These are phyloP conservation scores for Apiotrichum porosum DNA, from an alignment of 1,284 basidiomycete genomes.

Conservation along the genomic window DNA sequence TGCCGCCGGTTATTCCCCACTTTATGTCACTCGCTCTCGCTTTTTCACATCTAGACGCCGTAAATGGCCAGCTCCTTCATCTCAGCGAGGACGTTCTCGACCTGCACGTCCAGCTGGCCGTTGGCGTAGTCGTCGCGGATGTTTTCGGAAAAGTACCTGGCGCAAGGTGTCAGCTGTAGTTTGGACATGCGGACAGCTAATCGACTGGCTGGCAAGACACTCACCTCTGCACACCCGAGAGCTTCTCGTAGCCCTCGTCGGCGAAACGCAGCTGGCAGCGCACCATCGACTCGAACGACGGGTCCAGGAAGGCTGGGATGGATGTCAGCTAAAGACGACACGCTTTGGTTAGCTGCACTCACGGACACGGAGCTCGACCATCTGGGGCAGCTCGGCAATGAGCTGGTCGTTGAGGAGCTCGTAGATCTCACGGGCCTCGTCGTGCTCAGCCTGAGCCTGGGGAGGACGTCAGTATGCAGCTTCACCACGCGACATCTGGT, in stretches of 20 bases:
- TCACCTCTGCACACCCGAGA: constrained; percentile 93
- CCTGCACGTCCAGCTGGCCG: constrained; percentile 91
- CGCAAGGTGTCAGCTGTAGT: too few relatives aligned
- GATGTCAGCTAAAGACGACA: background rate
- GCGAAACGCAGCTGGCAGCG: constrained; percentile 95
- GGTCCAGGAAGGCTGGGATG: constrained; percentile 72
- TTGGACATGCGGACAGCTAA: constrained; percentile 57
- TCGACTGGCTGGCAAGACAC: too few relatives aligned
- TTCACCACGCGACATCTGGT: too few relatives aligned
- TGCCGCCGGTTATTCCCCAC: background rate
- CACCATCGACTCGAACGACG: constrained; percentile 98
- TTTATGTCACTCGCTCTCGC: background rate
- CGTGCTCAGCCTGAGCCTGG: constrained; percentile 88
- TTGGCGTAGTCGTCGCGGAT: constrained; percentile 96
- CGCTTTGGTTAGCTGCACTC: constrained; percentile 13
- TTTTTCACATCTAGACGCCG: constrained; percentile 28
- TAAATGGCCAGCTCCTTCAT: constrained; percentile 95
- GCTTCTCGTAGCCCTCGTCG: constrained; percentile 96
- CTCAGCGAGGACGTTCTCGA: constrained; percentile 88
- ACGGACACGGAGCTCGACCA: constrained; percentile 90
- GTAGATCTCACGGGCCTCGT: constrained; percentile 89
- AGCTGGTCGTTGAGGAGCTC: constrained; percentile 89
- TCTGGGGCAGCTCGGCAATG: constrained; percentile 80
- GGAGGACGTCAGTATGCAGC: too few relatives aligned
- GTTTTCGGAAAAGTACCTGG: constrained; percentile 81